These are phyloP conservation scores for Boletales sp. DNA, from an alignment of 768 basidiomycete species.

Conservation along the genomic window DNA sequence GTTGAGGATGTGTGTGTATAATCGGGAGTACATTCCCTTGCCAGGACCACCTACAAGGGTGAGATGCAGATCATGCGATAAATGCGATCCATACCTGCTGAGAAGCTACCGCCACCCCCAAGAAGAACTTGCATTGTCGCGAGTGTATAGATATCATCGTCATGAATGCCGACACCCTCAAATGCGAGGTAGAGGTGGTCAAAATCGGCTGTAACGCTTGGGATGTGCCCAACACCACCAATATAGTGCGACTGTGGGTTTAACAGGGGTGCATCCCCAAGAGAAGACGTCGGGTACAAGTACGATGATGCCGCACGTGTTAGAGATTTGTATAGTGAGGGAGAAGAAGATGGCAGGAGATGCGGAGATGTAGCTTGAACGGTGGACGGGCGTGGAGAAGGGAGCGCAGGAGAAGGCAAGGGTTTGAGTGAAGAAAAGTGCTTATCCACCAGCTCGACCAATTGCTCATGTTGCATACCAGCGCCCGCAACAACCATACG, in stretches of 20 bases:
- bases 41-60: conserved; percentile 76
- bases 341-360: conserved; percentile 52
- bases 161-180: conserved; percentile 87
- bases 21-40: conserved; percentile 97
- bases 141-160: conserved; percentile 88
- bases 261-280: conserved; percentile 10
- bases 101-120: conserved; percentile 95
- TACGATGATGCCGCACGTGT: conserved; percentile 77
- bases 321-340: conserved; percentile 60
- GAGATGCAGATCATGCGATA: background rate
- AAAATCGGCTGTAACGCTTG: conserved; percentile 63
- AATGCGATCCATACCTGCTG: conserved; percentile 55
- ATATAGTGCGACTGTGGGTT: conserved; percentile 59
- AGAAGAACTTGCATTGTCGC: conserved; percentile 94
- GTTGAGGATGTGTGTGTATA: conserved; percentile 95
- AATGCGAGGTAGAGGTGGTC: conserved; percentile 92
- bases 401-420: conserved; percentile 21
- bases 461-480: conserved; percentile 84
- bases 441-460: conserved; percentile 82
- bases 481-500: conserved; percentile 94
- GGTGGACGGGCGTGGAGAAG: conserved; percentile 27
- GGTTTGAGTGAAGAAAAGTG: conserved; percentile 71
- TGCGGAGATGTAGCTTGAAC: conserved; percentile 47
- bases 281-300: conserved; percentile 43
- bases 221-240: conserved; percentile 76